phyloP scores from a whole-genome alignment of 805 yeast genomes.

The Nakazawaea wickerhamii region DNA sequence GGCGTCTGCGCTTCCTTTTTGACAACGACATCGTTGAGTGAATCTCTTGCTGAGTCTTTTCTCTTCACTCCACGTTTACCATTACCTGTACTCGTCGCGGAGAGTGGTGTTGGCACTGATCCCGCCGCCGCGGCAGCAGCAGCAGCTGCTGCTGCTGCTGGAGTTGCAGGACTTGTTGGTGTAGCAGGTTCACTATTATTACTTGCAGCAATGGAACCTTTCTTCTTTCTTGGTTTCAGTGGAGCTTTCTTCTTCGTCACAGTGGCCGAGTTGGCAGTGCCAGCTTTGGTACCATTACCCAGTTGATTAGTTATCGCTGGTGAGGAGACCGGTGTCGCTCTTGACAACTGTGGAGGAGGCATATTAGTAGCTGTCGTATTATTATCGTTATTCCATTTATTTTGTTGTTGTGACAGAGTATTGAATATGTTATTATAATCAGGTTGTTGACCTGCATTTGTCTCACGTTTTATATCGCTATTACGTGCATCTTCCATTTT shows the following conservation, averaged over 20 bases:
- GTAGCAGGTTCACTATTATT: slow-evolving; percentile 34
- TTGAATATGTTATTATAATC: slow-evolving; percentile 16
- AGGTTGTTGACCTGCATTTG: slow-evolving; percentile 9
- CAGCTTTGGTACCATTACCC: slow-evolving; percentile 3
- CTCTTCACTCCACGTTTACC: slow-evolving; percentile 15
- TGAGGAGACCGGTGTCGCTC: slow-evolving; percentile 18
- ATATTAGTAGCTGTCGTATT: slow-evolving; percentile 11
- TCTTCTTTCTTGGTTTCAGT: slow-evolving; percentile 19
- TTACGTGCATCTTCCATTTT: slow-evolving; percentile 50
- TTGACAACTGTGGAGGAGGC: slow-evolving; percentile 24
- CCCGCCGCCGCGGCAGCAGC: slow-evolving; percentile 13
- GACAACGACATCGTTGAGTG: slow-evolving; percentile 1
- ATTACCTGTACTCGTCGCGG: slow-evolving; percentile 7
- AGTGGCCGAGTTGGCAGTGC: slow-evolving; percentile 16
- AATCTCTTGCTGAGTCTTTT: slow-evolving; percentile 13
- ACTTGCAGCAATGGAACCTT: slow-evolving; percentile 11
- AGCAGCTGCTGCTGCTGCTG: slow-evolving; percentile 13
- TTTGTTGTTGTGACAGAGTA: slow-evolving; percentile 20
- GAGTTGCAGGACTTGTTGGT: slow-evolving; percentile 36
- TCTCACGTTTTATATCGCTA: slow-evolving; percentile 21
- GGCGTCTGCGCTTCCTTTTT: not conserved
- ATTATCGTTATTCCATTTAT: slow-evolving; percentile 9
- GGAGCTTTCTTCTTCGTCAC: slow-evolving; percentile 21
- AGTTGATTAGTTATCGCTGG: slow-evolving; percentile 14
- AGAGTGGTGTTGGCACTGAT: slow-evolving; percentile 5